Conservation (phyloP, 2,329 filamentous ascomycete species). For the Aspergillus floridensis region DNA sequence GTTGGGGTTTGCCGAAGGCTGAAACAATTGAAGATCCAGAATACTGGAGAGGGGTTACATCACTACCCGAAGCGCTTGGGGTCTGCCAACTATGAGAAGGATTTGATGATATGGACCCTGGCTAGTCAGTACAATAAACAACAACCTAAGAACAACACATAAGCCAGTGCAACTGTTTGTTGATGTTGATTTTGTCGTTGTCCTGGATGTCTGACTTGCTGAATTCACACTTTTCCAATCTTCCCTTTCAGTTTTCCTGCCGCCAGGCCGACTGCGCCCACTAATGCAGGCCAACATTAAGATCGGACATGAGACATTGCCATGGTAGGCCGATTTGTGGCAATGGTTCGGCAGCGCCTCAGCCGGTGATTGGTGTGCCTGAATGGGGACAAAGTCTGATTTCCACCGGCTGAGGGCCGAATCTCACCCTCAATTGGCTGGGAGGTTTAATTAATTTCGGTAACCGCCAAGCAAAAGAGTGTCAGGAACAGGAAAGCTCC, state of each 20-base stretch:
- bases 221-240: no score
- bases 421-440: slow-evolving; percentile 22
- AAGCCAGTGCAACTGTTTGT: not conserved
- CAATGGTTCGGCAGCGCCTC: slow-evolving; percentile 14
- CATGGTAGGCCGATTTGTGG: slow-evolving; percentile 16
- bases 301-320: slow-evolving; percentile 21
- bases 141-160: not conserved
- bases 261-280: not conserved
- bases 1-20: not conserved
- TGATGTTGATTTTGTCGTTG: not conserved
- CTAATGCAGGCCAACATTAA: slow-evolving; percentile 7
- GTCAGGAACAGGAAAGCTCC: slow-evolving; percentile 28
- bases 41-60: not conserved
- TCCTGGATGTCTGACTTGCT: not conserved
- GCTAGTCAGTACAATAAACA: not conserved
- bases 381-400: slow-evolving; percentile 16
- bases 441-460: slow-evolving; percentile 24
- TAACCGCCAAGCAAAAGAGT: slow-evolving; percentile 21
- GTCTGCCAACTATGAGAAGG: not conserved
- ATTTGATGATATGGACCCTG: not conserved
- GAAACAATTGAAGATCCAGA: not conserved
- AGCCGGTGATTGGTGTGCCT: slow-evolving; percentile 34
- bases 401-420: slow-evolving; percentile 11
- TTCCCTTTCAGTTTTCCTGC: not conserved
- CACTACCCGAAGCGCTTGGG: not conserved